A percentile compares a stretch with the other conserved stretches of the same genome.
These are phyloP conservation scores for Santalum album DNA, from an alignment of 164 flowering plant species.

Conservation along the genomic window DNA sequence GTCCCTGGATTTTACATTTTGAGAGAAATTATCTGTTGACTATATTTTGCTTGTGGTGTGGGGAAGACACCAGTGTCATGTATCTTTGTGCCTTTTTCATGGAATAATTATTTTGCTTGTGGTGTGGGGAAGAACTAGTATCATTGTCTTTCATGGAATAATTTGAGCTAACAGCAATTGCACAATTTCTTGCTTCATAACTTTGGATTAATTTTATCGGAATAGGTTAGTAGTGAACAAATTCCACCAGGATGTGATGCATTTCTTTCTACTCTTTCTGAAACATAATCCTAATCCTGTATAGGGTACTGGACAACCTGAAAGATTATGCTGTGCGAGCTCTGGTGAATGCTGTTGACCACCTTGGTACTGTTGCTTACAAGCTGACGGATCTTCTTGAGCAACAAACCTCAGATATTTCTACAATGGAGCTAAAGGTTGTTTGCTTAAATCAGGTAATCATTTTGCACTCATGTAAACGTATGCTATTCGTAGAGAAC, in stretches of 20 bases:
- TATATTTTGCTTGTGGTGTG: too few species aligned
- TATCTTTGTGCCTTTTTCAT: too few species aligned
- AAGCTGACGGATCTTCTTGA: constrained; percentile 85
- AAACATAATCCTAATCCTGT: not conserved
- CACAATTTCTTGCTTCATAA: not conserved
- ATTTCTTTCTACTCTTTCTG: not conserved
- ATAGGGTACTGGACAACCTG: constrained; percentile 87
- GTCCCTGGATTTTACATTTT: too few species aligned
- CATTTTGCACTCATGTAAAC: constrained; percentile 2
- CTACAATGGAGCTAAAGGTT: constrained; percentile 59
- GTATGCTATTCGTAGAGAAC: not conserved
- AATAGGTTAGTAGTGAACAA: too few species aligned
- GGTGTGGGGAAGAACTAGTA: too few species aligned
- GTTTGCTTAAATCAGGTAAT: constrained; percentile 75
- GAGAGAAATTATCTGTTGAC: too few species aligned
- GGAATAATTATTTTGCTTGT: too few species aligned
- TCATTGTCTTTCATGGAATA: too few species aligned
- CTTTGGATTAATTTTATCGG: not conserved
- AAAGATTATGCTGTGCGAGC: constrained; percentile 93
- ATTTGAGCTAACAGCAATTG: not conserved
- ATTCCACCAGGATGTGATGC: not conserved
- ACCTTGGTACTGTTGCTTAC: constrained; percentile 95
- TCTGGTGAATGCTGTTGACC: constrained; percentile 96
- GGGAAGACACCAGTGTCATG: too few species aligned
- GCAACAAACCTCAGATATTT: constrained; percentile 63